Evolutionary conservation across 441 rosid species (phyloP), one percentile per base, ranked within the genome.

Genomic region (Brassica hybrid): DNA sequence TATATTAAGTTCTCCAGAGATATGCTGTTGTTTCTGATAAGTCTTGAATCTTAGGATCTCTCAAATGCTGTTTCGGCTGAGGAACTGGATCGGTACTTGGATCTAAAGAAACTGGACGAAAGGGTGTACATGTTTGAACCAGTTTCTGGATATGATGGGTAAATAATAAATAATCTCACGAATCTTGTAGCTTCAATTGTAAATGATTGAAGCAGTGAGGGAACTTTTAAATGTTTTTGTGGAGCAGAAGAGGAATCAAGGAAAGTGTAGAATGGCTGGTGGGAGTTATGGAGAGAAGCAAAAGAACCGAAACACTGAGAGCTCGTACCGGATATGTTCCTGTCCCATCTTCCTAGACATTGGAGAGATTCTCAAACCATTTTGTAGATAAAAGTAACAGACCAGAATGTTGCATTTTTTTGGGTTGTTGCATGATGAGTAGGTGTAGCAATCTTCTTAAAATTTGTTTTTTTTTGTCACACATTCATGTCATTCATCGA

Each of bases 201-300:
- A 36, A 74, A 27, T 34, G 41, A n/a, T 43, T 21, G 3, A 45
- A 58, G 58, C 57, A 50, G 57, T 50, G 57, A 50, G 9, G 0
- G 19, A 2, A 52, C 10, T 16, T 52, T 16, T 52, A 6, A 14
- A 52, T 48, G 17, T 14, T 52, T 52, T 14, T 3, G 8, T 27
- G 27, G 17, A 75, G 85, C 91, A 96, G 99, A 82, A 71, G 84
- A 79, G 99, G 99, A 67, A 94, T 96, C 52, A 94, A 90, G 81
- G 97, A 85, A 78, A 84, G 98, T 66, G 85, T 91, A 14, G 97
- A 92, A 71, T 92, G 99, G 98, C 87, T 94, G 17, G 89, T 92
- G 21, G 93, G 87, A 18, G 97, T 86, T 76, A 96, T 94, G 97
- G 94, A 91, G 83, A 90, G 93, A 85, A 93, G 98, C 92, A 96